A percentile compares a stretch with the other conserved stretches of the same genome.
Evolutionary conservation across 2,329 filamentous ascomycete species (phyloP).

Genomic region (Venturia pyrina): DNA sequence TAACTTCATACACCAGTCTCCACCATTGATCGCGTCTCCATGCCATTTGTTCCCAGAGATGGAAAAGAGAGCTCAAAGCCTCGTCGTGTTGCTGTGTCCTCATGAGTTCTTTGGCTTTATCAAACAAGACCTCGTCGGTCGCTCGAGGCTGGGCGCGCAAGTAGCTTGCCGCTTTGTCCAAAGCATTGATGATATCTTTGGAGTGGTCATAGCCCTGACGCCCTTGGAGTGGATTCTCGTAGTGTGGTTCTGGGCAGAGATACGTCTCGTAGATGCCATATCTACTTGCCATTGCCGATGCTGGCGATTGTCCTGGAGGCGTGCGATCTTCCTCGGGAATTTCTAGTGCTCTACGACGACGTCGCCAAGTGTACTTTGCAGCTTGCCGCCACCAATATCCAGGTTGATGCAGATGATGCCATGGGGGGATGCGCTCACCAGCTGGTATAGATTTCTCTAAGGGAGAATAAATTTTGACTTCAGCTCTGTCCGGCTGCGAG

Average conservation of each 20-base stretch:
- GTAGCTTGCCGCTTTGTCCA: conserved; percentile 38
- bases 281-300: conserved; percentile 44
- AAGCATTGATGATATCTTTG: conserved; percentile 36
- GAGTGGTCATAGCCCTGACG: conserved; percentile 41
- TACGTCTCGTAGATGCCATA: conserved; percentile 49
- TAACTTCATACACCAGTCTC: conserved; percentile 42
- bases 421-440: conserved; percentile 43
- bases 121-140: conserved; percentile 44
- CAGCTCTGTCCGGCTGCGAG: conserved; percentile 19
- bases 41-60: conserved; percentile 45
- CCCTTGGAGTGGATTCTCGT: conserved; percentile 40
- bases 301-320: conserved; percentile 44
- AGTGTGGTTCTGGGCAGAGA: conserved; percentile 47
- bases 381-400: conserved; percentile 52
- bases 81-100: conserved; percentile 39
- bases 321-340: conserved; percentile 51
- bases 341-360: conserved; percentile 41
- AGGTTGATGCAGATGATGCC: conserved; percentile 50
- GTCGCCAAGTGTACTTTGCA: conserved; percentile 39
- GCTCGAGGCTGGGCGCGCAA: conserved; percentile 47
- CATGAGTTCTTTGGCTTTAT: conserved; percentile 46
- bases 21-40: conserved; percentile 55
- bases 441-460: conserved; percentile 42
- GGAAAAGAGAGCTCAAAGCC: conserved; percentile 39
- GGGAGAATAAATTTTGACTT: conserved; percentile 32